Conservation (phyloP, 2,329 filamentous ascomycete species). For the Pseudogymnoascus sp. region DNA sequence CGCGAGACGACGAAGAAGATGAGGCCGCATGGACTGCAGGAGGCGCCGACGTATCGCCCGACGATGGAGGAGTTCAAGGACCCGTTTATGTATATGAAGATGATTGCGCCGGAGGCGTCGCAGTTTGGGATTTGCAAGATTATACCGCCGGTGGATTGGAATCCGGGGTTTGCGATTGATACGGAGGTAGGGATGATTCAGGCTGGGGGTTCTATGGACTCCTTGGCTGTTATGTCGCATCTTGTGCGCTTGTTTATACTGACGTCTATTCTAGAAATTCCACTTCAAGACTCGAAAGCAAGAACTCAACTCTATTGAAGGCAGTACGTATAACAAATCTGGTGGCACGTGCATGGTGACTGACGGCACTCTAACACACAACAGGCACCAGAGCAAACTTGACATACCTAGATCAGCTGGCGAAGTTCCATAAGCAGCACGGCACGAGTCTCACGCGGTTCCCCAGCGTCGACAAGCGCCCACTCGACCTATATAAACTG, state of each 20-base stretch:
- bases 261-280: constrained; percentile 59
- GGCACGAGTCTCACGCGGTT: constrained; percentile 89
- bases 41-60: constrained; percentile 84
- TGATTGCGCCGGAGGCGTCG: constrained; percentile 76
- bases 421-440: constrained; percentile 95
- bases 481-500: constrained; percentile 86
- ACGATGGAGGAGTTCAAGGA: constrained; percentile 93
- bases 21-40: constrained; percentile 75
- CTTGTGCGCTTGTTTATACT: constrained; percentile 16
- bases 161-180: constrained; percentile 90
- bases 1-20: constrained; percentile 70
- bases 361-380: constrained; percentile 17
- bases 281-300: constrained; percentile 95
- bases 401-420: constrained; percentile 88
- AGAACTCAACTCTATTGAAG: constrained; percentile 95
- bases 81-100: constrained; percentile 86
- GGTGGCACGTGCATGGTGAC: constrained; percentile 10
- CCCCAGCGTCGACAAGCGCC: constrained; percentile 95
- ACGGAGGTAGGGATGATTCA: constrained; percentile 61
- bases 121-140: constrained; percentile 94
- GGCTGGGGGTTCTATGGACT: neutral
- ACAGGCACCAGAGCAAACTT: constrained; percentile 88
- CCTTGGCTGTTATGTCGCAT: neutral
- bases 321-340: constrained; percentile 55
- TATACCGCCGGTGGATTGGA: constrained; percentile 88